These are phyloP conservation scores for Curvularia sp. DNA, from an alignment of 2,329 filamentous ascomycete genomes.

Conservation along the genomic window DNA sequence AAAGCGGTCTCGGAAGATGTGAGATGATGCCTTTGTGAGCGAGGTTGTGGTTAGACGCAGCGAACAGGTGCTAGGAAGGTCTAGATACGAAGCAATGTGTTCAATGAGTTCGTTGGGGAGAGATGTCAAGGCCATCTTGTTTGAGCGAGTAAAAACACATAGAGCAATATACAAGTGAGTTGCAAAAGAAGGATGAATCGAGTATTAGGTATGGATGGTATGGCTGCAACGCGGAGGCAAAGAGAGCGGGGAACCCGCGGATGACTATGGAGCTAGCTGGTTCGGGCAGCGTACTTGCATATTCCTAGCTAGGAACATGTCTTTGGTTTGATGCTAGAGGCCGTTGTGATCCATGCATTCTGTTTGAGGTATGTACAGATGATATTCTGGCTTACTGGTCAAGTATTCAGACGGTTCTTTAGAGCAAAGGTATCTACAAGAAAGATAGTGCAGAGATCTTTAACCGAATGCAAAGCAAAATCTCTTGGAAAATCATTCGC, in stretches of 20 bases:
- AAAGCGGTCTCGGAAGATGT: slow-evolving; percentile 34
- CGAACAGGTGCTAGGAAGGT: slow-evolving; percentile 23
- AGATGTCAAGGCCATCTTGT: slow-evolving; percentile 19
- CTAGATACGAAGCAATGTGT: slow-evolving; percentile 29
- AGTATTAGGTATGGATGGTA: not conserved
- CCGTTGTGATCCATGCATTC: not conserved
- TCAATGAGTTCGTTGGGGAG: slow-evolving; percentile 39
- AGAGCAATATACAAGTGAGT: not conserved
- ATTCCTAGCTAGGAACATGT: slow-evolving; percentile 1
- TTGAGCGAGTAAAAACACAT: not conserved
- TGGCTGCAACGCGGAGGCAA: not conserved
- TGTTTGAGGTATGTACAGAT: not conserved
- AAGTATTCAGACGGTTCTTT: not conserved
- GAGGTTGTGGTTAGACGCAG: slow-evolving; percentile 30
- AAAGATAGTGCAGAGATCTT: not conserved
- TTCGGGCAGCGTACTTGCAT: slow-evolving; percentile 8
- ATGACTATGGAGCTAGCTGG: slow-evolving; percentile 9
- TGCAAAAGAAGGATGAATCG: not conserved
- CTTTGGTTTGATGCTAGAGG: not conserved
- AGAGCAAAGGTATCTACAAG: not conserved
- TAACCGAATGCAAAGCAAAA: not conserved
- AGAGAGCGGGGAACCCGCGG: slow-evolving; percentile 13
- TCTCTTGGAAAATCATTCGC: not conserved
- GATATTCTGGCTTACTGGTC: not conserved
- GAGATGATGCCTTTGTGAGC: slow-evolving; percentile 26